Percentiles rank a stretch among this genome's conserved stretches.
phyloP scores from a whole-genome alignment of 2,329 filamentous ascomycete species.

The Escovopsis weberi region DNA sequence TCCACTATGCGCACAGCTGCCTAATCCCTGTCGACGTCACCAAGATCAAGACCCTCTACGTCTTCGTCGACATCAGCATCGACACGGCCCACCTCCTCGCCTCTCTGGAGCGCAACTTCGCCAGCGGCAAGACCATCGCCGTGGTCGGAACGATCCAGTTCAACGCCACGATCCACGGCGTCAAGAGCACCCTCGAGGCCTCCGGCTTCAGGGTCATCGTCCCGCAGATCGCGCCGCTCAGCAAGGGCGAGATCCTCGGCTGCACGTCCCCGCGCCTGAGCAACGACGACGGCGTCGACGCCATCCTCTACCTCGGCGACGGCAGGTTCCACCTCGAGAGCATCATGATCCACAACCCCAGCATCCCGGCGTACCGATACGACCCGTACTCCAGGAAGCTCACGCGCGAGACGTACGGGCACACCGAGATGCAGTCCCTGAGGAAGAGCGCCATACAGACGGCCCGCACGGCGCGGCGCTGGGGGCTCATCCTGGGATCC shows the following conservation, averaged over 20 bases:
- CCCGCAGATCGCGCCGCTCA: slow-evolving; percentile 83
- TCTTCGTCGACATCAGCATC: slow-evolving; percentile 96
- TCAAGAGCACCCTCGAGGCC: slow-evolving; percentile 60
- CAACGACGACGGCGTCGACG: slow-evolving; percentile 46
- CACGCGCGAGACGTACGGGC: slow-evolving; percentile 82
- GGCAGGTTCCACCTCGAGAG: slow-evolving; percentile 93
- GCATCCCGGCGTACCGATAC: slow-evolving; percentile 83
- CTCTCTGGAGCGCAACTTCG: slow-evolving; percentile 79
- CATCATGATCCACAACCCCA: slow-evolving; percentile 97
- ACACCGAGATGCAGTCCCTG: slow-evolving; percentile 76
- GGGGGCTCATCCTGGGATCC: slow-evolving; percentile 88
- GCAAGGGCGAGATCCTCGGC: slow-evolving; percentile 92
- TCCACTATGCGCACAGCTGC: slow-evolving; percentile 96
- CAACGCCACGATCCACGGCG: slow-evolving; percentile 88
- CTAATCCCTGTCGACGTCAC: slow-evolving; percentile 93
- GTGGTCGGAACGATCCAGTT: slow-evolving; percentile 97
- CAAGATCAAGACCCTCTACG: slow-evolving; percentile 91
- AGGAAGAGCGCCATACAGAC: slow-evolving; percentile 62
- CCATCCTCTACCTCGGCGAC: slow-evolving; percentile 81
- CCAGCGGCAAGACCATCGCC: slow-evolving; percentile 71
- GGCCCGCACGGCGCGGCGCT: slow-evolving; percentile 67
- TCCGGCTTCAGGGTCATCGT: slow-evolving; percentile 78
- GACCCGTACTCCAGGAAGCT: slow-evolving; percentile 90
- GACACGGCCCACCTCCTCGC: slow-evolving; percentile 77
- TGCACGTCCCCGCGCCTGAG: slow-evolving; percentile 74